phyloP scores from a whole-genome alignment of 2,329 filamentous ascomycete species.

The Byssothecium circinans region DNA sequence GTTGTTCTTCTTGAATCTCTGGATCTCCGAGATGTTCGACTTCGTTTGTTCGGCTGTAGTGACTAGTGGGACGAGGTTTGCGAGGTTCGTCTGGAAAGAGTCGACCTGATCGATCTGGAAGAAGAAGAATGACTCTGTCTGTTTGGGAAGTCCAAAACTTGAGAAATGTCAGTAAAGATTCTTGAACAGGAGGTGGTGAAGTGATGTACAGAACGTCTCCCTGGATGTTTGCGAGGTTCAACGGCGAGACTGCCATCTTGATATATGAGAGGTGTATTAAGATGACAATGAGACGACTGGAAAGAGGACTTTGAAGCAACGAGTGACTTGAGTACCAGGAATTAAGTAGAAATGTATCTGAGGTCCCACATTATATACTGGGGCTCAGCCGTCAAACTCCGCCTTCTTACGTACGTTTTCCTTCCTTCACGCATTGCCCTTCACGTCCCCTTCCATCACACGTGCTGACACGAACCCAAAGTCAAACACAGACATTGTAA shows the following conservation, averaged over 20 bases:
- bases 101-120: slow-evolving; percentile 4
- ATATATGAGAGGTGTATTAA: not conserved
- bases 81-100: slow-evolving; percentile 5
- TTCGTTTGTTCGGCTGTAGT: slow-evolving; percentile 10
- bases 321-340: no score
- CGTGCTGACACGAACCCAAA: no score
- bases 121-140: slow-evolving; percentile 8
- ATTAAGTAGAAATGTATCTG: no score
- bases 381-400: no score
- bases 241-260: slow-evolving; percentile 1
- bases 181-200: not conserved
- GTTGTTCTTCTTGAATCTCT: not conserved
- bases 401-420: no score
- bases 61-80: slow-evolving; percentile 8
- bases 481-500: no score
- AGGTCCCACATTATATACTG: no score
- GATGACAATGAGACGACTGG: no score
- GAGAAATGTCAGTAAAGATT: not conserved
- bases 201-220: slow-evolving; percentile 1
- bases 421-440: no score
- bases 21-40: slow-evolving; percentile 1
- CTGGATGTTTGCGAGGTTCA: slow-evolving; percentile 2
- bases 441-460: no score
- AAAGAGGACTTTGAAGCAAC: no score
- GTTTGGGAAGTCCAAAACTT: slow-evolving; percentile 7